A percentile compares a stretch with the other conserved stretches of the same genome.
These are phyloP conservation scores for Gautieria morchelliformis DNA, from an alignment of 768 basidiomycete species.

Conservation along the genomic window DNA sequence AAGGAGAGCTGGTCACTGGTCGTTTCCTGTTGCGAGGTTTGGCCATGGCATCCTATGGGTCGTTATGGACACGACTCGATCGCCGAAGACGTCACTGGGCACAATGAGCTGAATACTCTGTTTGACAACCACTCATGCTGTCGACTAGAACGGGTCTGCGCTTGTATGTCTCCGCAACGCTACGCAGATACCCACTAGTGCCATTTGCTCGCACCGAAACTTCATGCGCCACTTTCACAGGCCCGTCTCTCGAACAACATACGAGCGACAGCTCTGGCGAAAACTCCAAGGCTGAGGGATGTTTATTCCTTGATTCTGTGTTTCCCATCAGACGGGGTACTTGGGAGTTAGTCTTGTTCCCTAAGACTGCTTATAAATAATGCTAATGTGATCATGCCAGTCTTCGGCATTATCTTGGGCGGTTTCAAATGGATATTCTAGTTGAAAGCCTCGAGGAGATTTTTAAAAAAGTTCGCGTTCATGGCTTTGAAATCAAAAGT, in stretches of 20 bases:
- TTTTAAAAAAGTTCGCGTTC: conserved; percentile 41
- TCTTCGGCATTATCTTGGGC: conserved; percentile 53
- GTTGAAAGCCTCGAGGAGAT: conserved; percentile 37
- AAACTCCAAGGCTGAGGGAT: conserved; percentile 26
- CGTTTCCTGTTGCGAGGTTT: conserved; percentile 35
- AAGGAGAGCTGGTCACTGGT: conserved; percentile 29
- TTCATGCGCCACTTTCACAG: not conserved
- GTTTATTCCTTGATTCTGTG: conserved; percentile 68
- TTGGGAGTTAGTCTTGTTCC: conserved; percentile 53
- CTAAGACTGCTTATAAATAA: conserved; percentile 1
- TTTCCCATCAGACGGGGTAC: conserved; percentile 63
- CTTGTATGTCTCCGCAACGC: not conserved
- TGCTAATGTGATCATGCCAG: conserved; percentile 24
- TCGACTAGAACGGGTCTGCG: not conserved
- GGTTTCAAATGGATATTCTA: conserved; percentile 49
- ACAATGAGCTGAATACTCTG: not conserved
- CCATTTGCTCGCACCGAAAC: not conserved
- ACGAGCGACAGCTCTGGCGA: not conserved
- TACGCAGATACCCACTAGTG: not conserved
- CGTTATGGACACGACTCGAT: not conserved
- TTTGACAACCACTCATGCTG: not conserved
- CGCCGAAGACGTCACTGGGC: not conserved
- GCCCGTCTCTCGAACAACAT: not conserved
- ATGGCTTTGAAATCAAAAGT: conserved; percentile 52
- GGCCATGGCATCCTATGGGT: conserved; percentile 24